A percentile compares a stretch with the other conserved stretches of the same genome.
Conservation (phyloP, 768 basidiomycete species). For the Russula sp. region DNA sequence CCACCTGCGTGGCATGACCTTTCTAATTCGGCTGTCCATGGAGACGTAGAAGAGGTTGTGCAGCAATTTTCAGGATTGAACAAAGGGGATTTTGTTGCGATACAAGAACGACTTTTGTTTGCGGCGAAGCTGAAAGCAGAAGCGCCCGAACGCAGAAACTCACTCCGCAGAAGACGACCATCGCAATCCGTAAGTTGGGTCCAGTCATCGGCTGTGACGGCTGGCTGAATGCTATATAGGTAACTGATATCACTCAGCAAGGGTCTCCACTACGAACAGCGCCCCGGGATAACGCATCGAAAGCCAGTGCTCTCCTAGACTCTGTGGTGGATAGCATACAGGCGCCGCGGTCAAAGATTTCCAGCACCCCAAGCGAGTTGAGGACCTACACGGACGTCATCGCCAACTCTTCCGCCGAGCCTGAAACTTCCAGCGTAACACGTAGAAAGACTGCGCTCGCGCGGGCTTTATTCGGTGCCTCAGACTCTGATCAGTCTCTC, state of each 20-base stretch:
- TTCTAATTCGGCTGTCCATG: slow-evolving; percentile 33
- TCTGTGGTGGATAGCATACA: slow-evolving; percentile 50
- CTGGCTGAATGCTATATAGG: slow-evolving; percentile 31
- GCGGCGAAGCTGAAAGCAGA: slow-evolving; percentile 51
- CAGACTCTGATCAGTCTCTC: slow-evolving; percentile 31
- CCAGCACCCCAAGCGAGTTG: background rate
- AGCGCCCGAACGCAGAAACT: slow-evolving; percentile 55
- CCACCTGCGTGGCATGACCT: slow-evolving; percentile 63
- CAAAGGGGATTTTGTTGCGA: slow-evolving; percentile 58
- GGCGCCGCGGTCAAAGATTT: slow-evolving; percentile 21
- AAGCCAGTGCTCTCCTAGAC: slow-evolving; percentile 60
- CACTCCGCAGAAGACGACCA: slow-evolving; percentile 66
- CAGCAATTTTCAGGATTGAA: slow-evolving; percentile 59
- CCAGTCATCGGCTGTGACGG: background rate
- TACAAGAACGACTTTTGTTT: slow-evolving; percentile 71
- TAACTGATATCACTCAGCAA: slow-evolving; percentile 53
- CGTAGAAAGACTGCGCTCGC: slow-evolving; percentile 62
- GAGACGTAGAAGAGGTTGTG: slow-evolving; percentile 61
- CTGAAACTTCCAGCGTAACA: slow-evolving; percentile 34
- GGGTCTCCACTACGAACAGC: slow-evolving; percentile 29
- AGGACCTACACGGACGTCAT: slow-evolving; percentile 22
- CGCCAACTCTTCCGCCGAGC: slow-evolving; percentile 31
- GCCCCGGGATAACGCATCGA: slow-evolving; percentile 42
- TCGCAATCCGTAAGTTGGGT: slow-evolving; percentile 57
- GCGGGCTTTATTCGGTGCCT: slow-evolving; percentile 60